Evolutionary conservation across 768 basidiomycete species (phyloP), one percentile per base, ranked within the genome.

Genomic region (Calocybe gangraenosa): DNA sequence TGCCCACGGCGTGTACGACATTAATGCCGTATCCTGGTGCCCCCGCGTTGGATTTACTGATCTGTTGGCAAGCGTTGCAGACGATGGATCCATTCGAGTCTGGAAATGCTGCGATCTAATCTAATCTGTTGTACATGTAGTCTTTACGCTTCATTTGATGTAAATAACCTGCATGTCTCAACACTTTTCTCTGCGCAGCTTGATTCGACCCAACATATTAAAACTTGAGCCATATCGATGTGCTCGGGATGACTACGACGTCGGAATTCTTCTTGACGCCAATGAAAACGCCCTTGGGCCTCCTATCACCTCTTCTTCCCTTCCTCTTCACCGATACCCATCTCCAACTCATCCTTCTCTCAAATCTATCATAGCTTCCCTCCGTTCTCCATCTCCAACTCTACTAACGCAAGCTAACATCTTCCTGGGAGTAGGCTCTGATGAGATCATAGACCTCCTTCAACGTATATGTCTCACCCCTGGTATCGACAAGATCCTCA

Each of bases 271-370:
- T 20, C 79, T 99, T 17, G 96, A 99, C 55, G 96, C 96, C 11
- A 99, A 99, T 66, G 96, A 99, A 70, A 98, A 99, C 61, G 79
- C 95, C 0, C 74, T 93, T 28, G 95, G 96, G 0, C 89, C 90
- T 59, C 84, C 89, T 2, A 85, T 97, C 30, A 67, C 73, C 19
- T 52, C 62, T 33, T 71, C 63, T 11, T 58, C 68, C 11, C 68
- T 82, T 18, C 70, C 82, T 44, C 75, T 96, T 30, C 84, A 98
- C 64, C 79, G 96, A 43, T 99, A 99, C 71, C 96, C 96, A 1
- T 90, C 92, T 49, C 96, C 96, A 0, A 84, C 88, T 3, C 86
- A 96, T 61, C 76, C 81, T 40, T 63, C 70, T 22, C 83, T 99
- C 56, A 96, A 96, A 61, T 48, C 66, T 3, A 78, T 81, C 18